Base-by-base conservation (phyloP, 495 filamentous ascomycete species). In the Bryoglossum gracile region DNA sequence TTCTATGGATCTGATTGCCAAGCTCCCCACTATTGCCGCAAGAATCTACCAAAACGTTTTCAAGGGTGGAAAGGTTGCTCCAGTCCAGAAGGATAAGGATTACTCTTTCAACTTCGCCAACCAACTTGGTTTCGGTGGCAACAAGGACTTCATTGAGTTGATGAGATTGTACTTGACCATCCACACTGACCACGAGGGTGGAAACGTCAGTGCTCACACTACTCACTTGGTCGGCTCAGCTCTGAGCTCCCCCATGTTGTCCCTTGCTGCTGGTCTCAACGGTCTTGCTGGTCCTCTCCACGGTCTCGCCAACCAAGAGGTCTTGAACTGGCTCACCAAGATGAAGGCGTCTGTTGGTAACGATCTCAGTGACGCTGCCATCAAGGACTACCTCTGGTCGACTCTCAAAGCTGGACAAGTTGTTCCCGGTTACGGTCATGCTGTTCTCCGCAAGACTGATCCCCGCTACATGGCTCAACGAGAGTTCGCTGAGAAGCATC, bases 11-110 rank as follows among this genome's bases (percentile, higher is more conserved):
- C 76, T 97, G 65, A 97, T 98, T 69, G 94, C 92, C 68, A 98
- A 97, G 83, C 87, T 98, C 56, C 92, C 92, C 60, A 95, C 88
- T 65, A 96, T 98, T 61, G 94, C 92, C 48, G 75, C 94, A 46
- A 86, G 87, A 74, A 97, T 98, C 78, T 98, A 98, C 83, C 91
- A 91, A 71, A 98, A 98, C 67, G 83, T 97, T 65, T 98, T 88
- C 87, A 95, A 96, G 77, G 94, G 94, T 66, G 92, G 92, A 74
- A 97, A 97, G 81, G 92, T 98, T 54, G 84, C 87, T 35, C 61
- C 90, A 30, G 80, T 96, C 61, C 82, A 97, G 77, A 88, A 92
- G 76, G 91, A 97, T 74, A 89, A 95, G 86, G 92, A 98, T 62
- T 98, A 95, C 72, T 75, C 78, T 62, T 98, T 81, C 86, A 98